Base-by-base conservation (phyloP, 306 rosid species). In the Lotus japonicus region DNA sequence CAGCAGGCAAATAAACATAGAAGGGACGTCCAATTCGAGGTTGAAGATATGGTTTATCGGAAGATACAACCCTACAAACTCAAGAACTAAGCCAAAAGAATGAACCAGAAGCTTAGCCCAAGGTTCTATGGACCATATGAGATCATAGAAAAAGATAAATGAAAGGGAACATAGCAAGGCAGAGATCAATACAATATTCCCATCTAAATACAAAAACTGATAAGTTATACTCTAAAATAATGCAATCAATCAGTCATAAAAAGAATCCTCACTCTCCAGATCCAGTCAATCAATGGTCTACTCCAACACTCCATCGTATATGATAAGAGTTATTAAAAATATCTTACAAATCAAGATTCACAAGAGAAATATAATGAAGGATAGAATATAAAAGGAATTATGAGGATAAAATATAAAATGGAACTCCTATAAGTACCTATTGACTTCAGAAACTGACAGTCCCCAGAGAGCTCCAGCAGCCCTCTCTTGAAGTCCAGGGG, bases 391-490 rank as follows among this genome's bases (percentile, higher is more conserved):
- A 49, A 31, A 66, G 9, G 18, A 70, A 72, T 31, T 43, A 50
- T 43, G 10, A 2, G 17, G 56, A 69, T 50, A 44, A 61, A 61
- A 54, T 63, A 70, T 56, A 55, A 49, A 31, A 62, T 5, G 7
- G 19, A 70, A 72, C 43, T 78, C 71, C 50, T 55, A 8, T 38
- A 67, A 66, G 67, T 82, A 95, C 99, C 99, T 95, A 69, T 95
- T 95, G 75, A 95, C 89, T 87, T 95, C 99, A 15, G 99, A 95
- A 74, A 95, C 97, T 18, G 99, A 95, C 82, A 95, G 75, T 83
- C 99, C 99, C 99, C 99, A 95, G 46, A 95, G 95, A 74, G 99
- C 99, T 81, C 99, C 99, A 43, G 99, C 99, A 63, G 99, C 99
- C 81, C 99, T 87, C 85, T 95, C 99, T 77, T 95, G 99, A 80